These are phyloP conservation scores for Calonectria multiphialidica DNA, from an alignment of 2,329 filamentous ascomycete genomes.

Conservation along the genomic window DNA sequence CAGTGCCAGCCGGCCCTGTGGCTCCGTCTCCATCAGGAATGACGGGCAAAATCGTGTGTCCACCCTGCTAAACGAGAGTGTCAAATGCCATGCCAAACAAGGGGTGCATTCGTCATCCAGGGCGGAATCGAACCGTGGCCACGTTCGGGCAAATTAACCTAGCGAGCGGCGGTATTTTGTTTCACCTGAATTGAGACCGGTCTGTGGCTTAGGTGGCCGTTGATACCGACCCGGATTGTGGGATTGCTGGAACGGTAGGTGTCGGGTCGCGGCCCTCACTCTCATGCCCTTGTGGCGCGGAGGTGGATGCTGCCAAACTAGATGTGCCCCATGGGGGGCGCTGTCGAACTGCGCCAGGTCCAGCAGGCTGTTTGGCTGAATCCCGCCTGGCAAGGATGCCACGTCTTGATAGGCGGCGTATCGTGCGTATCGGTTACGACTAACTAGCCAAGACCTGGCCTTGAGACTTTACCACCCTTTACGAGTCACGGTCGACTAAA, in stretches of 20 bases:
- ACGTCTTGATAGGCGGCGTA: background rate
- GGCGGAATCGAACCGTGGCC: background rate
- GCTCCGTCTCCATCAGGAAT: background rate
- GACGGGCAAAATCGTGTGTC: background rate
- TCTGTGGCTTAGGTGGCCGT: background rate
- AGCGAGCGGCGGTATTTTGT: background rate
- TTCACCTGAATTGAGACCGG: background rate
- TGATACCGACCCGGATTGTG: background rate
- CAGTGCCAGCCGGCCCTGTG: background rate
- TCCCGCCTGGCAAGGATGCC: background rate
- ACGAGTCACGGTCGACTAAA: background rate
- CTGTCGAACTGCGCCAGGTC: background rate
- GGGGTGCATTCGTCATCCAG: conserved; percentile 1
- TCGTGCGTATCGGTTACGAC: background rate
- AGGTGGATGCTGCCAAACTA: background rate
- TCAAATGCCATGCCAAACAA: background rate
- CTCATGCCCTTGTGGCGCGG: background rate
- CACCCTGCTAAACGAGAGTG: conserved; percentile 5
- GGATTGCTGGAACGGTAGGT: background rate
- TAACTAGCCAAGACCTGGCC: background rate
- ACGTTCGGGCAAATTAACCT: conserved; percentile 4
- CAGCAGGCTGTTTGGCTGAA: background rate
- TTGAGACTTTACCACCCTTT: background rate
- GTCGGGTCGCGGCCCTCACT: background rate
- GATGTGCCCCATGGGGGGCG: background rate